phyloP scores from a whole-genome alignment of 2,329 filamentous ascomycete species.

The Cladophialophora immunda region DNA sequence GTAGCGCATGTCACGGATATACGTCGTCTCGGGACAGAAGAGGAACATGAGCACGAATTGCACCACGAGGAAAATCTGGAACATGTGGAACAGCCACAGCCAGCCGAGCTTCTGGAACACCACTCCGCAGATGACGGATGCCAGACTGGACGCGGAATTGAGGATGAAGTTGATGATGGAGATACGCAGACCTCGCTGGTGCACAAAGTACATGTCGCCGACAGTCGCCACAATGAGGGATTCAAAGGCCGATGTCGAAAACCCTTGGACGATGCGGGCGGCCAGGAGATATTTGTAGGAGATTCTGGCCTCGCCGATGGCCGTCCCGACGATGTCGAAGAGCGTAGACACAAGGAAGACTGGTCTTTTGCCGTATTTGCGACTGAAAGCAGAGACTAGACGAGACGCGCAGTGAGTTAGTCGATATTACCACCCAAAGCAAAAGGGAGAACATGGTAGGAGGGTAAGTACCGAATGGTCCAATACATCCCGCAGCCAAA shows the following conservation, averaged over 20 bases:
- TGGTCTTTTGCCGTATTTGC: slow-evolving; percentile 52
- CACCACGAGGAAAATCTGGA: slow-evolving; percentile 43
- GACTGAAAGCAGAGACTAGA: slow-evolving; percentile 49
- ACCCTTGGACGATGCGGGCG: slow-evolving; percentile 39
- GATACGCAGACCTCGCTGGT: slow-evolving; percentile 38
- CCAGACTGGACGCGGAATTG: slow-evolving; percentile 43
- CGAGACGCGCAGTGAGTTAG: slow-evolving; percentile 5
- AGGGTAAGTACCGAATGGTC: slow-evolving; percentile 32
- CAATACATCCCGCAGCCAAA: slow-evolving; percentile 38
- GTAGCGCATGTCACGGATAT: slow-evolving; percentile 41
- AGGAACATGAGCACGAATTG: slow-evolving; percentile 44
- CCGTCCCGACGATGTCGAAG: slow-evolving; percentile 38
- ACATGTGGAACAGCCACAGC: slow-evolving; percentile 42
- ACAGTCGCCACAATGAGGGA: slow-evolving; percentile 59
- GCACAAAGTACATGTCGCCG: slow-evolving; percentile 52
- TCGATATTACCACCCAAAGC: not conserved
- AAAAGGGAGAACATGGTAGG: not conserved
- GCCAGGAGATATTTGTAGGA: slow-evolving; percentile 39
- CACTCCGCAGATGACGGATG: slow-evolving; percentile 49
- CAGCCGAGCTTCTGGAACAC: slow-evolving; percentile 40
- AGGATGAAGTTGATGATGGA: slow-evolving; percentile 40
- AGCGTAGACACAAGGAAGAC: slow-evolving; percentile 41
- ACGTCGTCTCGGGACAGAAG: slow-evolving; percentile 44
- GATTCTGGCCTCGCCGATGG: slow-evolving; percentile 37
- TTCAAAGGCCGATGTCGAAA: slow-evolving; percentile 59